Evolutionary conservation across 805 yeast genomes (phyloP).

Genomic region (Metschnikowia proteae): DNA sequence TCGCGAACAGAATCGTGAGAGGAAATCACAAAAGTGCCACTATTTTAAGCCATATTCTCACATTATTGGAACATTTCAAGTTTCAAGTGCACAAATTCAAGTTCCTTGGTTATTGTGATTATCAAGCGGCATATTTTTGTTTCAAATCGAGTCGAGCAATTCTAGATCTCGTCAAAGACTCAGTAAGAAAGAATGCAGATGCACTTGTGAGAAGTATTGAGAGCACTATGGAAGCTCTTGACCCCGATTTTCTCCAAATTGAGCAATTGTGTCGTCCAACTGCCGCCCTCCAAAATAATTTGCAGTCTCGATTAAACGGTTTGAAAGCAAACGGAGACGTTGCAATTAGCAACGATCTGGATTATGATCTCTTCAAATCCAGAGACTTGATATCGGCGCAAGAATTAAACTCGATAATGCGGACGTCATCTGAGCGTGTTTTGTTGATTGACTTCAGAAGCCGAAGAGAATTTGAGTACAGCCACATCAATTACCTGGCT

Average conservation of each 20-base stretch:
- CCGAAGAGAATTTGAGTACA: slow-evolving; percentile 52
- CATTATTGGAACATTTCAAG: slow-evolving; percentile 33
- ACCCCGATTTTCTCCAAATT: neutral
- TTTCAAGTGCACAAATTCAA: slow-evolving; percentile 29
- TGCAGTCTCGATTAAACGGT: slow-evolving; percentile 4
- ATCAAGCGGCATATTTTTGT: slow-evolving; percentile 33
- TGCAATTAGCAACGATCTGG: neutral
- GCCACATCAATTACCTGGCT: slow-evolving; percentile 59
- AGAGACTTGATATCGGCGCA: slow-evolving; percentile 12
- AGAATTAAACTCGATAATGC: slow-evolving; percentile 10
- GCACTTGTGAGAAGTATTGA: slow-evolving; percentile 2
- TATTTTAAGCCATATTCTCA: slow-evolving; percentile 5
- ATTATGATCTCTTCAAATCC: neutral
- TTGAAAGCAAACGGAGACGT: neutral
- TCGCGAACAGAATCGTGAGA: neutral
- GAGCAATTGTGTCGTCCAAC: neutral
- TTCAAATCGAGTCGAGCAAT: slow-evolving; percentile 9
- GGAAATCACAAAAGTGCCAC: neutral
- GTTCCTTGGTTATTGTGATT: slow-evolving; percentile 34
- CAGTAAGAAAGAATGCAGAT: neutral
- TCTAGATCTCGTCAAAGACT: neutral
- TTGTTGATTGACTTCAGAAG: slow-evolving; percentile 74
- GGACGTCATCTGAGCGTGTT: slow-evolving; percentile 19
- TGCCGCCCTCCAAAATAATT: neutral
- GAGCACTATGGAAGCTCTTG: slow-evolving; percentile 4